Evolutionary conservation across 2,329 filamentous ascomycete genomes (phyloP), one percentile per base, ranked within the genome.

Genomic region (Aspergillus hortae): DNA sequence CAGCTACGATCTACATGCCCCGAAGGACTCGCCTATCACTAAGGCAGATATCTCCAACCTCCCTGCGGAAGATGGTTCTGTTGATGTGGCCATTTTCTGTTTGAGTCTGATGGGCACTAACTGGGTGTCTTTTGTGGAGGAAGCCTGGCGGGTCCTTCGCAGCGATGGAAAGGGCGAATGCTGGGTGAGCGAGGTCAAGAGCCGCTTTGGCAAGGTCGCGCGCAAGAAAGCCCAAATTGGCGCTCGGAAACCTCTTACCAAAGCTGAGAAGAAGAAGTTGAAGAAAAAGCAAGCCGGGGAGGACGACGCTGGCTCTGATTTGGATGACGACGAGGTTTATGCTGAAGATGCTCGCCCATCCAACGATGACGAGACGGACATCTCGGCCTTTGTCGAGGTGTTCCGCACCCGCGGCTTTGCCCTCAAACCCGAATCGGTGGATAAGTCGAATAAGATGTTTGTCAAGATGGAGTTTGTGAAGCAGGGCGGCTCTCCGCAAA

Each of bases 71-170:
- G 85, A 92, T 60, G 86, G 84, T 42, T 85, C 82, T 56, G 85
- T 91, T 55, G 91, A 99, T 70, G 80, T 99, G 4, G 89, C 89
- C 45, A 86, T 99, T 61, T 97, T 97, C 78, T 99, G 94, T 71
- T 81, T 99, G 30, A 94, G 92, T 46, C 83, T 99, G 53, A 99
- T 99, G 94, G 94, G 94, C 66, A 99, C 94, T 50, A 99, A 99
- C 75, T 99, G 94, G 92, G 82, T 95, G 48, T 86, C 90, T 62
- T 97, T 99, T 69, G 83, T 99, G 64, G 94, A 97, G 74, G 94
- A 99, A 75, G 92, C 92, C 12, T 95, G 90, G 77, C 86, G 94
- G 49, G 80, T 97, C 47, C 81, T 99, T 56, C 87, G 90, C 66
- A 92, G 91, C 82, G 92, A 94, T 67, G 94, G 74, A 30, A 76